These are phyloP conservation scores for Monoraphidium neglectum DNA, from an alignment of 139 green algal genomes.

Conservation along the genomic window DNA sequence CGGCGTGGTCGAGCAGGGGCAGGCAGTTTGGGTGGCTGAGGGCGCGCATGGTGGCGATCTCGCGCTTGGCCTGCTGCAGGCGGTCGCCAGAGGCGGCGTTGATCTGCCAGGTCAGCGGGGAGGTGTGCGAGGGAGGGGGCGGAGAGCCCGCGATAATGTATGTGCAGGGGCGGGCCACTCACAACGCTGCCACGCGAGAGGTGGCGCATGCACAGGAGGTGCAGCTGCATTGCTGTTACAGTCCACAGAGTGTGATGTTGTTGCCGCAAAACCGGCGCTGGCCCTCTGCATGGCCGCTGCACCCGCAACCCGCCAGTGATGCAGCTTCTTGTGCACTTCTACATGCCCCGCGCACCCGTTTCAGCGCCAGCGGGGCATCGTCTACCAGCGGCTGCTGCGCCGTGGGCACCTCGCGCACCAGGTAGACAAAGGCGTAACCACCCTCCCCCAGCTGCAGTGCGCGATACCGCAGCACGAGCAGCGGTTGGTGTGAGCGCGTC, in stretches of 20 bases:
- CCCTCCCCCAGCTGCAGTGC: conserved; percentile 69
- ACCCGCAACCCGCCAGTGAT: neutral
- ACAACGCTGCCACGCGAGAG: neutral
- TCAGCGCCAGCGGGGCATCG: conserved; percentile 42
- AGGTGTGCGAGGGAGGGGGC: too few relatives aligned
- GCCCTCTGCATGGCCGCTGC: neutral
- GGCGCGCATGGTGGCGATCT: conserved; percentile 51
- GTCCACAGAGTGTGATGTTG: neutral
- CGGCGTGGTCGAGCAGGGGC: conserved; percentile 50
- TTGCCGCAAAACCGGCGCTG: neutral
- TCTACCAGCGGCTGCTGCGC: neutral
- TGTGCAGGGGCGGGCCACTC: neutral
- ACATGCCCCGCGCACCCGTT: conserved; percentile 36
- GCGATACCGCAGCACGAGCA: too few relatives aligned
- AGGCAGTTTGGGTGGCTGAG: conserved; percentile 71
- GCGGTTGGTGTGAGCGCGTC: too few relatives aligned
- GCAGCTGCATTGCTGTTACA: too few relatives aligned
- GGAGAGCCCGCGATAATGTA: neutral
- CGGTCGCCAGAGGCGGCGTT: conserved; percentile 44
- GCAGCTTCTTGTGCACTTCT: neutral
- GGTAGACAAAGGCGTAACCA: conserved; percentile 81
- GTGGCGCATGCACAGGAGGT: neutral
- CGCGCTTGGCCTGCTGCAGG: conserved; percentile 37
- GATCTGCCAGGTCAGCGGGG: conserved; percentile 52
- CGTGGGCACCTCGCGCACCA: conserved; percentile 55